A percentile compares a stretch with the other conserved stretches of the same genome.
phyloP scores from a whole-genome alignment of 345 rosid species.

The Brassica carinata region DNA sequence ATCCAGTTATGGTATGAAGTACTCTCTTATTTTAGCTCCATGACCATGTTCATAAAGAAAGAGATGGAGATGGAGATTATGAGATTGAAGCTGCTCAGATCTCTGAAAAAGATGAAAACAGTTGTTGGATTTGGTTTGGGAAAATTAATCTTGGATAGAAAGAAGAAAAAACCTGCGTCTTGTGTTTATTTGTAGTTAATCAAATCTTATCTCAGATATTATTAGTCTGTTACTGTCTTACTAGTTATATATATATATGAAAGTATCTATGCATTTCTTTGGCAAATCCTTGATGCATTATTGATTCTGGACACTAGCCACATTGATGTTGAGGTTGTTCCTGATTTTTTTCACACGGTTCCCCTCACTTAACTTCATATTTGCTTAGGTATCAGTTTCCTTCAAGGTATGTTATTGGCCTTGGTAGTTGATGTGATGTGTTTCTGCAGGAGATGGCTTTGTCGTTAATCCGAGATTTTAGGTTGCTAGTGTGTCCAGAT shows the following conservation, averaged over 20 bases:
- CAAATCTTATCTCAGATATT: background rate
- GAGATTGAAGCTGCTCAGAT: background rate
- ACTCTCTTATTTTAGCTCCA: background rate
- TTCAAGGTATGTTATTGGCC: background rate
- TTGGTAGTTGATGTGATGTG: background rate
- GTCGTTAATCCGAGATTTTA: background rate
- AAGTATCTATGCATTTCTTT: background rate
- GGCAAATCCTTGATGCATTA: background rate
- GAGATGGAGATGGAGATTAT: background rate
- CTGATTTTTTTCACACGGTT: background rate
- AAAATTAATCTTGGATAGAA: background rate
- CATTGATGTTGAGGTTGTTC: background rate
- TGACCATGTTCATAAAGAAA: background rate
- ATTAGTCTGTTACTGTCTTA: background rate
- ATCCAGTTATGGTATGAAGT: background rate
- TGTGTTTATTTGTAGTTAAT: background rate
- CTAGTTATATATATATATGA: background rate
- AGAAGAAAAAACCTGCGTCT: background rate
- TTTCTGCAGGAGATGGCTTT: background rate
- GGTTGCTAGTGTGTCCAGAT: conserved; percentile 53
- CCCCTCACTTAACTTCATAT: background rate
- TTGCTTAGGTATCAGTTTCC: background rate
- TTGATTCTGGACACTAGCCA: background rate
- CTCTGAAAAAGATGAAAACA: background rate
- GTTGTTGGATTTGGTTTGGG: background rate